These are phyloP conservation scores for Penicillium samsonianum DNA, from an alignment of 495 filamentous ascomycete genomes.

Conservation along the genomic window DNA sequence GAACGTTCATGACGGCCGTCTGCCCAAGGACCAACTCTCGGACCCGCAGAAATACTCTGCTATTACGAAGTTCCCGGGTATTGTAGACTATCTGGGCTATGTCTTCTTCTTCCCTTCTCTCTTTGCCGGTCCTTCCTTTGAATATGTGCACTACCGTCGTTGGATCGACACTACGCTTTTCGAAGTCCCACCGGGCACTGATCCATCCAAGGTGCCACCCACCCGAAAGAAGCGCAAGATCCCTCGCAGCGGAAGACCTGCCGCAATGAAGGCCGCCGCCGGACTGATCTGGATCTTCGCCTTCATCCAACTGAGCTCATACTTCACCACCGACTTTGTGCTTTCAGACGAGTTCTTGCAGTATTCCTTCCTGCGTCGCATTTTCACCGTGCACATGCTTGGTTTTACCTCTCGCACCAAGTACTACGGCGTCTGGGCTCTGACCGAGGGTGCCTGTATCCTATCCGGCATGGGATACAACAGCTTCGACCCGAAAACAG, in stretches of 20 bases:
- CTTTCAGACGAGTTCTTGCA: constrained; percentile 62
- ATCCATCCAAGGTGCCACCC: constrained; percentile 75
- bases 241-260: constrained; percentile 85
- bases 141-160: constrained; percentile 85
- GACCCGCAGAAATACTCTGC: constrained; percentile 85
- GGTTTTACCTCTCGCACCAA: constrained; percentile 78
- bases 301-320: constrained; percentile 73
- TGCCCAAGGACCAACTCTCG: constrained; percentile 75
- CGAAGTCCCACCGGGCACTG: constrained; percentile 73
- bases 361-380: constrained; percentile 67
- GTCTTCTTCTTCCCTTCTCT: constrained; percentile 93
- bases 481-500: constrained; percentile 79
- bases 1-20: constrained; percentile 89
- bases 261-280: constrained; percentile 68
- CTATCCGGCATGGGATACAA: constrained; percentile 93
- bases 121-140: constrained; percentile 86
- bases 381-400: constrained; percentile 80
- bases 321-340: constrained; percentile 62
- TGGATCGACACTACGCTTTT: constrained; percentile 97
- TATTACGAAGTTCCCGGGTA: constrained; percentile 66
- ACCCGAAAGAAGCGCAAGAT: constrained; percentile 94
- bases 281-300: constrained; percentile 77
- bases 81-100: constrained; percentile 84
- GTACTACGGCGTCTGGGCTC: constrained; percentile 93
- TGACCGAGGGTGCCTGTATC: constrained; percentile 94